A percentile compares a stretch with the other conserved stretches of the same genome.
Evolutionary conservation across 2,329 filamentous ascomycete species (phyloP).

Genomic region (Talaromyces funiculosus): DNA sequence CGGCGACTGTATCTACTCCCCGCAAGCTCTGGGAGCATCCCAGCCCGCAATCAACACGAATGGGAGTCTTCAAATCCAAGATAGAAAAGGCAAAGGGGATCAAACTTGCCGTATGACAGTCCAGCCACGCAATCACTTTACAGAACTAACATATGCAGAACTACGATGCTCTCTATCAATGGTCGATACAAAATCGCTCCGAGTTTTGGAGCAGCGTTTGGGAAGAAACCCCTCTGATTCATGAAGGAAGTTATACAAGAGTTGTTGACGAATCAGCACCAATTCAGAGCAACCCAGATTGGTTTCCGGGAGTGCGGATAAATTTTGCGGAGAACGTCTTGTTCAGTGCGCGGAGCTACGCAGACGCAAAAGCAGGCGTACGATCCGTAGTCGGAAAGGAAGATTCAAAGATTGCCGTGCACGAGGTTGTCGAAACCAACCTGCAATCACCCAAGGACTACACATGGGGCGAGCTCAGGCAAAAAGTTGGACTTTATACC

Average conservation of each 20-base stretch:
- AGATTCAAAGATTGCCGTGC: constrained; percentile 63
- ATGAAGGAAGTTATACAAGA: constrained; percentile 53
- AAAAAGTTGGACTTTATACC: constrained; percentile 53
- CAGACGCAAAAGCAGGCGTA: constrained; percentile 38
- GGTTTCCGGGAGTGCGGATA: constrained; percentile 69
- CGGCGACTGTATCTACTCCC: constrained; percentile 28
- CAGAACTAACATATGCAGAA: constrained; percentile 39
- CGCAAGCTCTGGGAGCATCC: constrained; percentile 66
- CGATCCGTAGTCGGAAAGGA: constrained; percentile 59
- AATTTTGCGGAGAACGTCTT: constrained; percentile 81
- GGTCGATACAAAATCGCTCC: constrained; percentile 57
- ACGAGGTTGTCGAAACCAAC: constrained; percentile 51
- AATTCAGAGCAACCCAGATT: constrained; percentile 66
- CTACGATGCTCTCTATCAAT: constrained; percentile 65
- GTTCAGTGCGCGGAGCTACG: constrained; percentile 46
- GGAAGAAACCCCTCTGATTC: constrained; percentile 54
- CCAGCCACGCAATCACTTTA: background rate
- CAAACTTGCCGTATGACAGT: constrained; percentile 50
- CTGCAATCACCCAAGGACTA: constrained; percentile 42
- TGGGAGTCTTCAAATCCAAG: constrained; percentile 62
- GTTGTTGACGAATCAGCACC: constrained; percentile 65
- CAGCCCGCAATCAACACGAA: constrained; percentile 55
- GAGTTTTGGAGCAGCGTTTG: constrained; percentile 65
- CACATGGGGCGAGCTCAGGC: constrained; percentile 63
- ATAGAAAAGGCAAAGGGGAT: constrained; percentile 56